A percentile compares a stretch with the other conserved stretches of the same genome.
These are phyloP conservation scores for Parastagonospora avenae DNA, from an alignment of 2,329 filamentous ascomycete genomes.

Conservation along the genomic window DNA sequence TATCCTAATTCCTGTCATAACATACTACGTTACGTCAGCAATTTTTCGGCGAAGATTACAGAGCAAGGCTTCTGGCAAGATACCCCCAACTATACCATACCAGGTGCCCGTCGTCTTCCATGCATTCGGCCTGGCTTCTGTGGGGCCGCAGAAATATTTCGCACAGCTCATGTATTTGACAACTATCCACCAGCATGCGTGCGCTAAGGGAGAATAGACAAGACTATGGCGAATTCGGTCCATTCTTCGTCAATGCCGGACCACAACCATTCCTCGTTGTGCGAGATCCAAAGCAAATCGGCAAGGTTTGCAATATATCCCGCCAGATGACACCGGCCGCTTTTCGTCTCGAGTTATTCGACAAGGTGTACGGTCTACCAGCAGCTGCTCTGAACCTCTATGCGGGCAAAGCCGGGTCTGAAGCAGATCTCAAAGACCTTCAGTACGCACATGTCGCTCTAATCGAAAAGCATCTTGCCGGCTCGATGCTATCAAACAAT, in stretches of 20 bases:
- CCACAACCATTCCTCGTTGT: slow-evolving; percentile 23
- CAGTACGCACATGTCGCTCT: slow-evolving; percentile 8
- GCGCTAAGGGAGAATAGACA: slow-evolving; percentile 21
- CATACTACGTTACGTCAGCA: slow-evolving; percentile 24
- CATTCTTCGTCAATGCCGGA: slow-evolving; percentile 30
- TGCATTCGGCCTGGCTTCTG: slow-evolving; percentile 19
- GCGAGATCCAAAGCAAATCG: slow-evolving; percentile 27
- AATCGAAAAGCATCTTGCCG: slow-evolving; percentile 20
- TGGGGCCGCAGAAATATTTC: slow-evolving; percentile 29
- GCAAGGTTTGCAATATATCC: slow-evolving; percentile 16
- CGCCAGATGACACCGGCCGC: slow-evolving; percentile 9
- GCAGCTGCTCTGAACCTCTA: slow-evolving; percentile 9
- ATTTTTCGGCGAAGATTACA: slow-evolving; percentile 23
- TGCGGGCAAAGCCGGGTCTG: background rate
- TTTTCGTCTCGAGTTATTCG: slow-evolving; percentile 8
- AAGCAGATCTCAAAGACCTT: slow-evolving; percentile 1
- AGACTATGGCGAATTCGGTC: slow-evolving; percentile 26
- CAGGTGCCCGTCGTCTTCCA: slow-evolving; percentile 29
- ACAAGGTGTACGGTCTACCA: slow-evolving; percentile 21
- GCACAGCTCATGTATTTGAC: slow-evolving; percentile 27
- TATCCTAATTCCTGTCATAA: slow-evolving; percentile 24
- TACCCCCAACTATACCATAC: slow-evolving; percentile 31
- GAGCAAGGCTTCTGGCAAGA: slow-evolving; percentile 12
- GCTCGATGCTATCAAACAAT: slow-evolving; percentile 8
- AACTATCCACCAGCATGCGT: background rate